Evolutionary conservation across 352 stramenopile species (phyloP).

Genomic region (Peronospora farinosa): DNA sequence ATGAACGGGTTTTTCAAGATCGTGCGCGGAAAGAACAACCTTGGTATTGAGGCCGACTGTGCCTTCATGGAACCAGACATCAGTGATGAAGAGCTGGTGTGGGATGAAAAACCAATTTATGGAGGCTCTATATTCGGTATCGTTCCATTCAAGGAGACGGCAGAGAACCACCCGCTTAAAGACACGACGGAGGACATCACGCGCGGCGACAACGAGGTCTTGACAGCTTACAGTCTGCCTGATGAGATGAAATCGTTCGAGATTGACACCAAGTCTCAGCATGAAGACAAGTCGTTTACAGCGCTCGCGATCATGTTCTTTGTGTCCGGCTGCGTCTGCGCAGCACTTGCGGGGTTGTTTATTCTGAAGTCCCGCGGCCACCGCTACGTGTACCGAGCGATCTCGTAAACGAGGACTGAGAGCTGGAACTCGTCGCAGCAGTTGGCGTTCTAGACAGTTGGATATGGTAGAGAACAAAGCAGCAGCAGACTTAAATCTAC

Average conservation of each 20-base stretch:
- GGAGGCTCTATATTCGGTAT: constrained; percentile 77
- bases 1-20: constrained; percentile 97
- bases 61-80: constrained; percentile 84
- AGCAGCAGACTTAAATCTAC: background rate
- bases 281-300: constrained; percentile 19
- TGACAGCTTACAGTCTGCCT: constrained; percentile 11
- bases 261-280: constrained; percentile 4
- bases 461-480: background rate
- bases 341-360: constrained; percentile 30
- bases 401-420: constrained; percentile 28
- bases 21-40: constrained; percentile 87
- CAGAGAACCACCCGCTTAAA: constrained; percentile 87
- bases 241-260: constrained; percentile 11
- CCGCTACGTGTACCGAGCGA: constrained; percentile 56
- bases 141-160: constrained; percentile 54
- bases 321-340: constrained; percentile 51
- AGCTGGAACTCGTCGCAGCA: background rate
- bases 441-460: constrained; percentile 4
- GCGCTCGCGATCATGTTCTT: constrained; percentile 49
- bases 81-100: constrained; percentile 72
- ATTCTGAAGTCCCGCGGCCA: constrained; percentile 45
- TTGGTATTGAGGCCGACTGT: constrained; percentile 89
- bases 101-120: constrained; percentile 68
- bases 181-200: constrained; percentile 81
- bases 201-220: constrained; percentile 26